Percentiles rank a stretch among this genome's conserved stretches.
These are phyloP conservation scores for Botryobasidium botryosum DNA, from an alignment of 768 basidiomycete species.

Conservation along the genomic window DNA sequence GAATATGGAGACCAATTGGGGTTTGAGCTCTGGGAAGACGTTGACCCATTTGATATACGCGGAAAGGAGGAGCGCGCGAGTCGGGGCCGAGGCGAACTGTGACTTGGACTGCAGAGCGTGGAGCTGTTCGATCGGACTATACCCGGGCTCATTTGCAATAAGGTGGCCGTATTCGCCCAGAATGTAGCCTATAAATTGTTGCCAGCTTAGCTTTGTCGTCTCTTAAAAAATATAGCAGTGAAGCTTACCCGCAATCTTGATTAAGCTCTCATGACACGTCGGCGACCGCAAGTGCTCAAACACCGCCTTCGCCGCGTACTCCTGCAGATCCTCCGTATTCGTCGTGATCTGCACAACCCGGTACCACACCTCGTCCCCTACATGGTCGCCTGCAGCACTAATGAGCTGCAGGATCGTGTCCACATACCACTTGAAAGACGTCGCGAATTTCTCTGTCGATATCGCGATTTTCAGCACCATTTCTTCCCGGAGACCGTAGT, in stretches of 20 bases:
- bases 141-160: constrained; percentile 86
- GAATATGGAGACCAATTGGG: constrained; percentile 84
- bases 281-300: constrained; percentile 79
- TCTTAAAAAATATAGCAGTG: too few relatives aligned
- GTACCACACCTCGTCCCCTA: constrained; percentile 99
- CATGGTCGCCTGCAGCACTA: constrained; percentile 92
- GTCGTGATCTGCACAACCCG: constrained; percentile 97
- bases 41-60: constrained; percentile 99
- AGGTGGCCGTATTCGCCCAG: constrained; percentile 97
- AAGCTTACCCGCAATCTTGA: constrained; percentile 79
- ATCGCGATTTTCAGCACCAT: constrained; percentile 99
- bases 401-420: constrained; percentile 95
- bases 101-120: constrained; percentile 85
- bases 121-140: constrained; percentile 90
- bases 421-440: constrained; percentile 97
- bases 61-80: constrained; percentile 80
- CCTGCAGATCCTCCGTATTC: constrained; percentile 94
- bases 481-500: constrained; percentile 91
- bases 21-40: constrained; percentile 96
- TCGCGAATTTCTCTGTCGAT: constrained; percentile 96
- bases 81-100: constrained; percentile 82
- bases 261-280: constrained; percentile 78
- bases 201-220: too few relatives aligned
- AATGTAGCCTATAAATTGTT: constrained; percentile 74
- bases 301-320: constrained; percentile 85